These are phyloP conservation scores for Beverwykella pulmonaria DNA, from an alignment of 495 filamentous ascomycete species.

Conservation along the genomic window DNA sequence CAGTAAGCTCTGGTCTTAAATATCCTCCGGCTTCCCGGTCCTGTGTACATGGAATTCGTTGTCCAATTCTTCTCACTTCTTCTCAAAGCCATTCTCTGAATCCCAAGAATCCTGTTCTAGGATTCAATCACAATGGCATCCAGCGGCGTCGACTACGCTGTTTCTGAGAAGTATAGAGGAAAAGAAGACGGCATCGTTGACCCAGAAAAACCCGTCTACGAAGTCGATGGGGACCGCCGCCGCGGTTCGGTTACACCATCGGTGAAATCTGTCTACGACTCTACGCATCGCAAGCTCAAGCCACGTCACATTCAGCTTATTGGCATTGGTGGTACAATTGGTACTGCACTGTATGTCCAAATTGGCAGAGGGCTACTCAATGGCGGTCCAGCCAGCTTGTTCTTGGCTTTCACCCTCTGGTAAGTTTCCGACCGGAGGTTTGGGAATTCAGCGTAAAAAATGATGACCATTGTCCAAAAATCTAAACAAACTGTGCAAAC, in stretches of 20 bases:
- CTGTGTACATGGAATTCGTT: conserved; percentile 30
- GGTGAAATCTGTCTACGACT: conserved; percentile 45
- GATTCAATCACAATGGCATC: conserved; percentile 31
- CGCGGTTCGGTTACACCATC: conserved; percentile 26
- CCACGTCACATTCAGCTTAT: conserved; percentile 74
- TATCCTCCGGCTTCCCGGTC: background rate
- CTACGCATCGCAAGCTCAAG: conserved; percentile 62
- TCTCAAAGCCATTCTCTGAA: conserved; percentile 30
- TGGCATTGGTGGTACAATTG: conserved; percentile 75
- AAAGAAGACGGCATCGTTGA: conserved; percentile 16
- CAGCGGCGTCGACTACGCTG: conserved; percentile 33
- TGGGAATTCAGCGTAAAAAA: background rate
- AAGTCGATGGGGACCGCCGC: conserved; percentile 12
- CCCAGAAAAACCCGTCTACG: conserved; percentile 11
- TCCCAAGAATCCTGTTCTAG: conserved; percentile 6
- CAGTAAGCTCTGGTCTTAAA: conserved; percentile 6
- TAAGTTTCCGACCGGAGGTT: conserved; percentile 54
- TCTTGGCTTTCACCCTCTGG: conserved; percentile 78
- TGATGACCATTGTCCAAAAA: background rate
- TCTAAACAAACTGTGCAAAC: background rate
- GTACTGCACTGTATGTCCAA: conserved; percentile 77
- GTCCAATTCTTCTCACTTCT: conserved; percentile 33
- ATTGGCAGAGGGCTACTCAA: conserved; percentile 69
- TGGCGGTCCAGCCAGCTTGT: conserved; percentile 75
- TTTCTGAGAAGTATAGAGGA: conserved; percentile 9